Conservation (phyloP, 2,329 filamentous ascomycete genomes). For the Fusarium nurragi region DNA sequence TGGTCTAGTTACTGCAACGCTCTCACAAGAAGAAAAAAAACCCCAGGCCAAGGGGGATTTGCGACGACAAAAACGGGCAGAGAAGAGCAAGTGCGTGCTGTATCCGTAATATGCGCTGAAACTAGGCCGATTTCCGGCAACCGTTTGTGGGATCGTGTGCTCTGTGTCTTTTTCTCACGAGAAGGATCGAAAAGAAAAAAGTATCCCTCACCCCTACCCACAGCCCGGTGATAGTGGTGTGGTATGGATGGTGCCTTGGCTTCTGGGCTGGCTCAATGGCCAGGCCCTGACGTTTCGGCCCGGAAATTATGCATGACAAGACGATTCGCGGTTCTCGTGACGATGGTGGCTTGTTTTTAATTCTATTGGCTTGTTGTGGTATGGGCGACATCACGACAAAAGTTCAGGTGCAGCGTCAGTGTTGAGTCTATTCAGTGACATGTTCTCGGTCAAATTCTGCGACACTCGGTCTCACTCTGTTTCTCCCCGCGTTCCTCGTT, state of each 20-base stretch:
- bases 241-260: not conserved
- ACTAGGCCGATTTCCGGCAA: conserved; percentile 15
- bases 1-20: not conserved
- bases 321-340: conserved; percentile 37
- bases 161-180: not conserved
- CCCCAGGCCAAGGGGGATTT: not conserved
- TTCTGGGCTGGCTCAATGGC: conserved; percentile 1
- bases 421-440: not conserved
- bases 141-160: conserved; percentile 7
- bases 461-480: conserved; percentile 24
- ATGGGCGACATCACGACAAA: not conserved
- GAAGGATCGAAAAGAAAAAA: not conserved
- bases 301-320: conserved; percentile 42
- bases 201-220: not conserved
- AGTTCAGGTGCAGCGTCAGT: not conserved
- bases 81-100: not conserved
- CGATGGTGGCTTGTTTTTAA: conserved; percentile 18
- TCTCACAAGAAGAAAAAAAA: not conserved
- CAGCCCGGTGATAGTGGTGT: conserved; percentile 1
- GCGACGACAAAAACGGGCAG: not conserved
- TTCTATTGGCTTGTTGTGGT: not conserved
- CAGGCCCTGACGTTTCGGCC: conserved; percentile 41
- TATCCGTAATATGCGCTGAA: conserved; percentile 7
- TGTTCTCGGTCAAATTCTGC: conserved; percentile 10
- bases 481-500: conserved; percentile 19